phyloP scores from a whole-genome alignment of 257 asterid genomes.

The Nicotiana sylvestris region DNA sequence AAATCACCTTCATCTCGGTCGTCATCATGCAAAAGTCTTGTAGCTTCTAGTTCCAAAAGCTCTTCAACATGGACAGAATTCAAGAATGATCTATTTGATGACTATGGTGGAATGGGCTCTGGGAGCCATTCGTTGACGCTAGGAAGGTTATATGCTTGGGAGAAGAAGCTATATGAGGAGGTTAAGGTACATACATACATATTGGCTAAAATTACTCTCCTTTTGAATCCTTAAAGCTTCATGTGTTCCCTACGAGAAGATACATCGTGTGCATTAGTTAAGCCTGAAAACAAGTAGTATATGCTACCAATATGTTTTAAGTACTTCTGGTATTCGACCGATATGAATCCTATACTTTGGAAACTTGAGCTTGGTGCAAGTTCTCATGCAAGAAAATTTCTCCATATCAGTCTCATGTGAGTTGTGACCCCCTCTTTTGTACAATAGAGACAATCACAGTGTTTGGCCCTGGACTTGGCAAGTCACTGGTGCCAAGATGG shows the following conservation, averaged over 20 bases:
- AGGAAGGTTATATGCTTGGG: slow-evolving; percentile 94
- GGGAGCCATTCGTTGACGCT: slow-evolving; percentile 88
- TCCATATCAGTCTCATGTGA: neutral
- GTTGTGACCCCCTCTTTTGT: neutral
- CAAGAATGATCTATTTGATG: slow-evolving; percentile 70
- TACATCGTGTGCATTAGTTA: neutral
- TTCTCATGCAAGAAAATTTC: neutral
- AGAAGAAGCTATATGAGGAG: slow-evolving; percentile 80
- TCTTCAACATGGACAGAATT: slow-evolving; percentile 76
- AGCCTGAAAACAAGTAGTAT: neutral
- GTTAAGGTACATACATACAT: slow-evolving; percentile 56
- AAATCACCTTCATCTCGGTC: slow-evolving; percentile 46
- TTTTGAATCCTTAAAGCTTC: neutral
- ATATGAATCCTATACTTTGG: neutral
- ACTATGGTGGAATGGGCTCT: slow-evolving; percentile 80
- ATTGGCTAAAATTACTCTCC: neutral
- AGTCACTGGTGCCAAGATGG: neutral
- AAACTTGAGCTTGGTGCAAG: neutral
- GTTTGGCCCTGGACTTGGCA: neutral
- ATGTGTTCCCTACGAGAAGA: neutral
- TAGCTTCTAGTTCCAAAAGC: slow-evolving; percentile 63
- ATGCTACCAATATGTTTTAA: neutral
- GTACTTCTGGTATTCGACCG: neutral
- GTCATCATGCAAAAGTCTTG: slow-evolving; percentile 60
- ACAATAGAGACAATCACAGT: neutral